Conservation (phyloP, 2,329 filamentous ascomycete genomes). For the Leptosphaerulina australis region DNA sequence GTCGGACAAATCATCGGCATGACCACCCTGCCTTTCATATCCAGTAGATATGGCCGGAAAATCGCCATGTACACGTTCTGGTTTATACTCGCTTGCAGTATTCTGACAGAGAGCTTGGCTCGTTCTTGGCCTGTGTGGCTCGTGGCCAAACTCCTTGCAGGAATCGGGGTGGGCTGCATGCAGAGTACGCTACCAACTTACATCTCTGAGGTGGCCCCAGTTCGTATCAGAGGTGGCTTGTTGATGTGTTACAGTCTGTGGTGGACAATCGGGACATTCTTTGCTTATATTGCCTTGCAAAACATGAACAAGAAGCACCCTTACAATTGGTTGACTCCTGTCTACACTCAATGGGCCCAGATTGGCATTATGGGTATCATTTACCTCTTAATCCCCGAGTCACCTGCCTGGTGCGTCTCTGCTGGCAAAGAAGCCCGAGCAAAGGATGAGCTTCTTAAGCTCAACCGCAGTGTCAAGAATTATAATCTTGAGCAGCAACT, state of each 20-base stretch:
- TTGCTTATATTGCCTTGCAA: constrained; percentile 52
- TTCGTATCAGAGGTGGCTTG: constrained; percentile 49
- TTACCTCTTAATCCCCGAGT: constrained; percentile 50
- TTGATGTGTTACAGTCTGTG: constrained; percentile 47
- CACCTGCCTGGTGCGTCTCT: constrained; percentile 44
- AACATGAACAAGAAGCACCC: constrained; percentile 26
- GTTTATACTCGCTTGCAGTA: constrained; percentile 33
- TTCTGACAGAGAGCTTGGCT: constrained; percentile 28
- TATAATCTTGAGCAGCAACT: constrained; percentile 7
- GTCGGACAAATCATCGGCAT: constrained; percentile 44
- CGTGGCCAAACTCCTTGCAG: neutral
- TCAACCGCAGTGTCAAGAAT: constrained; percentile 26
- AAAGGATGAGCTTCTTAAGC: constrained; percentile 33
- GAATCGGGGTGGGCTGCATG: neutral
- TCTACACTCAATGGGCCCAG: constrained; percentile 50
- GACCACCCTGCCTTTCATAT: constrained; percentile 40
- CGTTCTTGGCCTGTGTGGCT: neutral
- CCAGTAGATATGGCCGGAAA: constrained; percentile 49
- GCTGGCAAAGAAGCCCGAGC: constrained; percentile 29
- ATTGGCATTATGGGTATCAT: constrained; percentile 51
- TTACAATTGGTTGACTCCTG: neutral
- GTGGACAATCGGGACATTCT: constrained; percentile 54
- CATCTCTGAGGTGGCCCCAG: constrained; percentile 52
- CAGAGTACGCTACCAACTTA: constrained; percentile 49
- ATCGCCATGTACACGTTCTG: constrained; percentile 46